Base-by-base conservation (phyloP, 75 land plant species). In the Gnetum montanum region DNA sequence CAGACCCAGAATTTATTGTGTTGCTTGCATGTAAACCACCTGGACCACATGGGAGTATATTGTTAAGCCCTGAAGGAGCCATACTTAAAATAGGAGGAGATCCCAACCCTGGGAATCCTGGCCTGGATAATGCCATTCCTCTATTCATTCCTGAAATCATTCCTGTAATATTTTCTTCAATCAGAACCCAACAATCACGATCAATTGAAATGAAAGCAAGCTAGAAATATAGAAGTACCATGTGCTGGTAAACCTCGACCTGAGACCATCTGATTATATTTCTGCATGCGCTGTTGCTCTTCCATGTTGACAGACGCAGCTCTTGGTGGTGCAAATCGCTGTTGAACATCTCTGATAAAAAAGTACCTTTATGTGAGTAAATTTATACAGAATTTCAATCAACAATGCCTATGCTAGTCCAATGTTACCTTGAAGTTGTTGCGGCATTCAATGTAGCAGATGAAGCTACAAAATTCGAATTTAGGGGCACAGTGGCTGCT, bases 261-360 rank as follows among this genome's bases (percentile, higher is more conserved):
- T 23, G 85, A 36, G 1, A 78, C 31, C 78, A 80, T 74, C 38
- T 68, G 80, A 57, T 68, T 83, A 35, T 74, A 90, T 31, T 73
- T 77, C 60, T 79, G 82, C 56, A 74, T 43, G 46, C 76, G 66
- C 44, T 74, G 69, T 57, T 72, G 82, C 28, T 83, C 80, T 46
- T 79, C 83, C 51, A 57, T 50, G 16, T 62, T 59, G 34, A 75
- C 60, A 58, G 65, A 36, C 11, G 70, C 19, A 23, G 75, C 20
- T 36, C 77, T 69, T 36, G 71, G 69, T 16, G 66, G 57, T 30
- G 60, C 68, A 60, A 72, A 77, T 30, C 84, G 78, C 37, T 72
- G 80, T n/a, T n/a, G n/a, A 24, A 61, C 70, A 75, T 90, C 86
- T 61, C 95, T 90, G 53, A 28, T n/a, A 54, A n/a, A n/a, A n/a